Evolutionary conservation across 2,329 filamentous ascomycete species (phyloP), one percentile per base, ranked within the genome.

Genomic region (Salinomyces thailandicus): DNA sequence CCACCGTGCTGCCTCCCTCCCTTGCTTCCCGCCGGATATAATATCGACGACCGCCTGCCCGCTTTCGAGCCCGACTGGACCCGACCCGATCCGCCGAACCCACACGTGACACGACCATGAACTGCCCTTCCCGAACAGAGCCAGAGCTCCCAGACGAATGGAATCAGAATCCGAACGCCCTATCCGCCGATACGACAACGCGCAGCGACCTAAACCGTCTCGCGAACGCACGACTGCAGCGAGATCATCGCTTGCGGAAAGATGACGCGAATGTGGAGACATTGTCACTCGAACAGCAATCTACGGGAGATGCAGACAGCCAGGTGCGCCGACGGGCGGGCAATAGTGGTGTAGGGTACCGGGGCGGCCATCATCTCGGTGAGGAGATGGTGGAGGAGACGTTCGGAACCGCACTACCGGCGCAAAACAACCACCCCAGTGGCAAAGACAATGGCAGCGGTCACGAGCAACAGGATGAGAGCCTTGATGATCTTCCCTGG

Each of bases 101-200:
- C n/a, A n/a, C n/a, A n/a, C n/a, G n/a, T n/a, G n/a, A n/a, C n/a
- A 2, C 38, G 11, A 46, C 16, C 36, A 81, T 81, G 77, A 80
- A 80, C 51, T 78, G 75, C 54, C 75, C 76, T 39, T 79, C 75
- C 5, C 65, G 73, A 46, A 73, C 67, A 19, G 75, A 81, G 42
- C 61, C 62, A 8, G 67, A 73, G 38, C 62, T 66, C 18, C 55
- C 66, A 33, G 62, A 65, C 33, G 66, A 72, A 35, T 76, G 68
- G 61, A 81, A 80, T 50, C 77, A 80, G 57, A 79, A 66, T 44
- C 77, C 76, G 1, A 62, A 68, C 37, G 61, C 63, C 2, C 58
- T 80, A 38, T 69, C 69, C 39, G 65, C 67, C n/a, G 75, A 79
- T 52, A 61, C 69, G 20, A 80, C 75, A 2, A 80, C 75, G 5